Base-by-base conservation (phyloP, 2,329 filamentous ascomycete species). In the Bipolaris zeicola region DNA sequence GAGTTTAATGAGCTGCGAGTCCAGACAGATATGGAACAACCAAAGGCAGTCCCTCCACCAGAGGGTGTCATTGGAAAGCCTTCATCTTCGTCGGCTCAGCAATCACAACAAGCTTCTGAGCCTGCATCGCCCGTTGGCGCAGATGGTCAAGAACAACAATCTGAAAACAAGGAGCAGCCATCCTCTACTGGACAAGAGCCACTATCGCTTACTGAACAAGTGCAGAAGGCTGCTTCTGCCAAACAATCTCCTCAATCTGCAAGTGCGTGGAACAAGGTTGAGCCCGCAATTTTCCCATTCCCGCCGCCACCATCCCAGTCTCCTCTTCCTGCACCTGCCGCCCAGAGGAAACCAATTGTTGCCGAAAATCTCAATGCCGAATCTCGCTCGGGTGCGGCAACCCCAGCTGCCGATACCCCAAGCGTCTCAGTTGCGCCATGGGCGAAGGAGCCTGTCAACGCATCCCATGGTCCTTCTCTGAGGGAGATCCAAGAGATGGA, bases 401-500 rank as follows among this genome's bases (percentile, higher is more conserved):
- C 92, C 0, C 93, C 91, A 28, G 80, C 85, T 0, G 79, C 83
- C 26, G 87, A 89, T 50, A 85, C 85, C 1, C 83, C 85, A 6
- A 82, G 83, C 48, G 83, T 92, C 3, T 91, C 94, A 0, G 80
- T 97, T 64, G 95, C 95, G 0, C 95, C 95, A 0, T 99, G 95
- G 95, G 95, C 95, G 5, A 95, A 95, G 75, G 92, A 98, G 63
- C 84, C 85, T 2, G 78, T 81, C 38, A 89, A 90, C 46, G 79
- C 82, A 5, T 87, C 91, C 38, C 96, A 91, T 76, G 93, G 92
- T 0, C 95, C 94, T 2, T 97, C 93, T 58, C 81, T 99, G 61
- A 96, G 92, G 78, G 93, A 99, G 72, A 99, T 99, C 22, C 95
- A 99, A 75, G 94, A 96, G 76, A 89, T 91, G 4, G 95, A 99